phyloP scores from a whole-genome alignment of 805 yeast genomes.

The Lipomyces lipofer region DNA sequence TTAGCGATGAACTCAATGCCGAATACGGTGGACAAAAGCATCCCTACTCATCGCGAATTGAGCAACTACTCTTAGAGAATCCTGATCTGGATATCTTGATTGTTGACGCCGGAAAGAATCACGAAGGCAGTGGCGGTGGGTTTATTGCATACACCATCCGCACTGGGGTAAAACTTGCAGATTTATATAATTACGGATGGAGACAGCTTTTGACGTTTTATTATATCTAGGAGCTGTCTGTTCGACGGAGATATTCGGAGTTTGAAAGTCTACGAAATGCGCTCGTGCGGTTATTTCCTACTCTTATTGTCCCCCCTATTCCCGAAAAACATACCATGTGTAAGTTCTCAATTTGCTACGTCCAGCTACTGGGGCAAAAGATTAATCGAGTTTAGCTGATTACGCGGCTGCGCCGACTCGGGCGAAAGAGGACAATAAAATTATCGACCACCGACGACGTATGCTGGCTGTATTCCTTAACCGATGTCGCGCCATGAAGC shows the following conservation, averaged over 20 bases:
- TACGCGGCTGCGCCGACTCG: conserved; percentile 49
- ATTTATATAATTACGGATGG: not conserved
- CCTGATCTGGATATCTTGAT: conserved; percentile 49
- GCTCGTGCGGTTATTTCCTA: conserved; percentile 72
- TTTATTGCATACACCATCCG: conserved; percentile 82
- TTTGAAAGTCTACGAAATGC: conserved; percentile 80
- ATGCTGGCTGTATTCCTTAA: conserved; percentile 75
- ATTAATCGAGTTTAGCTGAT: conserved; percentile 36
- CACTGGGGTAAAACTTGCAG: conserved; percentile 44
- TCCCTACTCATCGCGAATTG: conserved; percentile 37
- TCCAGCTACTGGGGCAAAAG: not conserved
- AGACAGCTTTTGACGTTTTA: not conserved
- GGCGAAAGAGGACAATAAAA: conserved; percentile 45
- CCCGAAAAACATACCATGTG: conserved; percentile 76
- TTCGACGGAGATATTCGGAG: conserved; percentile 86
- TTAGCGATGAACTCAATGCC: conserved; percentile 1
- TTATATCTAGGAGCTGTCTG: conserved; percentile 45
- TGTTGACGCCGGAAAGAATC: conserved; percentile 80
- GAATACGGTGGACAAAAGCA: not conserved
- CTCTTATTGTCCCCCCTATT: conserved; percentile 85
- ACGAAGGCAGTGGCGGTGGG: conserved; percentile 73
- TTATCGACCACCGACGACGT: conserved; percentile 69
- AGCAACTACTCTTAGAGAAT: conserved; percentile 38
- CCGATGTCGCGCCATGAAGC: conserved; percentile 62
- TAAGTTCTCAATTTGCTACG: conserved; percentile 18